Percentiles rank a stretch among this genome's conserved stretches.
Conservation (phyloP, 441 rosid species). For the Lepidium campestre region DNA sequence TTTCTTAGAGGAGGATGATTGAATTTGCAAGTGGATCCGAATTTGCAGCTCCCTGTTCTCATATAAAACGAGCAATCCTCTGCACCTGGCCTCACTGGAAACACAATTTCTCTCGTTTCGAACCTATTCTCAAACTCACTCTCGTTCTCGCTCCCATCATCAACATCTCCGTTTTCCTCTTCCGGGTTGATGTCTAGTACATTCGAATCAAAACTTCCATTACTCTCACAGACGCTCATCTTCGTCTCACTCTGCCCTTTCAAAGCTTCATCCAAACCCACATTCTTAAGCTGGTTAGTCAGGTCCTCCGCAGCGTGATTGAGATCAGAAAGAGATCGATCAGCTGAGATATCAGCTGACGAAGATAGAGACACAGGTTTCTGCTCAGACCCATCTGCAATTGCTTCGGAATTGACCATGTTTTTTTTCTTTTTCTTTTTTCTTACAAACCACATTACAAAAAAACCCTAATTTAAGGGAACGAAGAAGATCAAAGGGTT, state of each 20-base stretch:
- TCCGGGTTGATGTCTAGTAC: not conserved
- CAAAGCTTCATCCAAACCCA: conserved; percentile 13
- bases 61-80: conserved; percentile 80
- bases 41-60: conserved; percentile 74
- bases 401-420: conserved; percentile 25
- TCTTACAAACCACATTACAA: conserved; percentile 24
- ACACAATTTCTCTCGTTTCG: conserved; percentile 25
- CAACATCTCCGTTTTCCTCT: not conserved
- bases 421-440: not conserved
- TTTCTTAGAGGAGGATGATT: conserved; percentile 68
- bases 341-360: not conserved
- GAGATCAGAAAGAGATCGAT: conserved; percentile 19
- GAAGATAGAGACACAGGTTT: conserved; percentile 3
- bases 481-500: conserved; percentile 11
- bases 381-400: not conserved
- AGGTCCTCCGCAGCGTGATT: conserved; percentile 9
- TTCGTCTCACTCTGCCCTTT: conserved; percentile 18
- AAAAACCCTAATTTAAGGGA: conserved; percentile 30
- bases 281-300: conserved; percentile 19
- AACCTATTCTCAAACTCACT: not conserved
- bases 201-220: conserved; percentile 15
- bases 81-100: conserved; percentile 72
- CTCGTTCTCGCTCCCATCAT: conserved; percentile 23
- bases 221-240: conserved; percentile 23
- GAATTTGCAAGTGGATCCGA: conserved; percentile 74